Evolutionary conservation across 2,329 filamentous ascomycete species (phyloP).

Genomic region (Cercospora zeae-maydis): DNA sequence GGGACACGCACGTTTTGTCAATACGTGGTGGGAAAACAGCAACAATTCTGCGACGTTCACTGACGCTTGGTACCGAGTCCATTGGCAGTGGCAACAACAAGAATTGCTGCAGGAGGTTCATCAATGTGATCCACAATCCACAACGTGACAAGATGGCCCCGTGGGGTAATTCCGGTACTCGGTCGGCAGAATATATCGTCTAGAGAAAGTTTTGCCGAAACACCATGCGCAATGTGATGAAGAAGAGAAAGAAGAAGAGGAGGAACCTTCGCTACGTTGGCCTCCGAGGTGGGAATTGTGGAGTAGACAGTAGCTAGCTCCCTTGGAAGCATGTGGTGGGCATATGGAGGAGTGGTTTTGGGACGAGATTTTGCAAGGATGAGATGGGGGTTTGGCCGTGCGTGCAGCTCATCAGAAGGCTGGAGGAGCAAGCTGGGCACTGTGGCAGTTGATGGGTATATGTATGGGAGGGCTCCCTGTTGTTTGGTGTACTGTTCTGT

Average conservation of each 20-base stretch:
- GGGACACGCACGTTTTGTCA: too few relatives aligned
- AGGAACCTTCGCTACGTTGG: not conserved
- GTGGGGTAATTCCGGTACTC: not conserved
- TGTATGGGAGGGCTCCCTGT: not conserved
- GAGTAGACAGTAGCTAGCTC: not conserved
- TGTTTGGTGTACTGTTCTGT: not conserved
- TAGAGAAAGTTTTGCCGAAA: not conserved
- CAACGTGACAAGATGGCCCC: not conserved
- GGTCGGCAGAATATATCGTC: not conserved
- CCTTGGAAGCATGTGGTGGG: not conserved
- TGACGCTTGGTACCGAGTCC: too few relatives aligned
- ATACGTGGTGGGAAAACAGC: too few relatives aligned
- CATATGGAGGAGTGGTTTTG: too few relatives aligned
- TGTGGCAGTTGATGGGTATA: not conserved
- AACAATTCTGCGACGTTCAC: too few relatives aligned
- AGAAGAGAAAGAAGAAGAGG: not conserved
- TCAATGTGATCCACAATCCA: not conserved
- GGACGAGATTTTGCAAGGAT: not conserved
- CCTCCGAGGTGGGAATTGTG: not conserved
- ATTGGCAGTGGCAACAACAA: not conserved
- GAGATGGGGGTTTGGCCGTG: not conserved
- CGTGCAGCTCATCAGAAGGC: not conserved
- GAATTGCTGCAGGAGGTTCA: not conserved
- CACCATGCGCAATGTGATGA: not conserved
- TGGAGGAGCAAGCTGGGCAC: not conserved